phyloP scores from a whole-genome alignment of 495 filamentous ascomycete genomes.

The Pseudomonodictys pantanalensis region DNA sequence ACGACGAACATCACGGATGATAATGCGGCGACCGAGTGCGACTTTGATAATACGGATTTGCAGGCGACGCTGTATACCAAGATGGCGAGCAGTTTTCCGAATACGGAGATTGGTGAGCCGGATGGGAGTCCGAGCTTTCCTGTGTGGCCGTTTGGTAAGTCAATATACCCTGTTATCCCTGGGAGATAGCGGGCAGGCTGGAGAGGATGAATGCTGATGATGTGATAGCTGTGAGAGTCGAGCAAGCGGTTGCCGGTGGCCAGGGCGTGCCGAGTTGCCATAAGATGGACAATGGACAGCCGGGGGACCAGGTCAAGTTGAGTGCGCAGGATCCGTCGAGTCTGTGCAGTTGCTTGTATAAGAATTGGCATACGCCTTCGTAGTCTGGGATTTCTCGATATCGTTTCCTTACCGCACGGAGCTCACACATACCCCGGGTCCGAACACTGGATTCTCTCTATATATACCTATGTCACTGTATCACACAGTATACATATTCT shows the following conservation, averaged over 20 bases:
- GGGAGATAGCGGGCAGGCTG: background rate
- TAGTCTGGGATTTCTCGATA: background rate
- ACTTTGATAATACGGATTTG: slow-evolving; percentile 51
- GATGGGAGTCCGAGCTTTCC: slow-evolving; percentile 20
- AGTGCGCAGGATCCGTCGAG: slow-evolving; percentile 17
- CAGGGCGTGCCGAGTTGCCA: slow-evolving; percentile 48
- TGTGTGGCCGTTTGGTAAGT: slow-evolving; percentile 30
- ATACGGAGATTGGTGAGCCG: slow-evolving; percentile 15
- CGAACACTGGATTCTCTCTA: background rate
- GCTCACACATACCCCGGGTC: background rate
- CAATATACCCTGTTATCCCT: no score
- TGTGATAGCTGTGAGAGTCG: slow-evolving; percentile 47
- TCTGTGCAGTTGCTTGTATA: slow-evolving; percentile 39
- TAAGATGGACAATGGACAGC: slow-evolving; percentile 27
- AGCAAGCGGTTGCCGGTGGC: slow-evolving; percentile 44
- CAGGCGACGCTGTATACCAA: slow-evolving; percentile 54
- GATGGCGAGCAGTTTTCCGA: slow-evolving; percentile 44
- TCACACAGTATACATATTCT: background rate
- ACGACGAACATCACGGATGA: slow-evolving; percentile 36
- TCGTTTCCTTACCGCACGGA: background rate
- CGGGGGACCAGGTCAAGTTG: slow-evolving; percentile 22
- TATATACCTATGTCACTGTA: background rate
- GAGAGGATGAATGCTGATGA: background rate
- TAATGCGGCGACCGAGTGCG: slow-evolving; percentile 43
- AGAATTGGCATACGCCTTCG: slow-evolving; percentile 34